A percentile compares a stretch with the other conserved stretches of the same genome.
phyloP scores from a whole-genome alignment of 768 basidiomycete genomes.

The Auricularia cornea region DNA sequence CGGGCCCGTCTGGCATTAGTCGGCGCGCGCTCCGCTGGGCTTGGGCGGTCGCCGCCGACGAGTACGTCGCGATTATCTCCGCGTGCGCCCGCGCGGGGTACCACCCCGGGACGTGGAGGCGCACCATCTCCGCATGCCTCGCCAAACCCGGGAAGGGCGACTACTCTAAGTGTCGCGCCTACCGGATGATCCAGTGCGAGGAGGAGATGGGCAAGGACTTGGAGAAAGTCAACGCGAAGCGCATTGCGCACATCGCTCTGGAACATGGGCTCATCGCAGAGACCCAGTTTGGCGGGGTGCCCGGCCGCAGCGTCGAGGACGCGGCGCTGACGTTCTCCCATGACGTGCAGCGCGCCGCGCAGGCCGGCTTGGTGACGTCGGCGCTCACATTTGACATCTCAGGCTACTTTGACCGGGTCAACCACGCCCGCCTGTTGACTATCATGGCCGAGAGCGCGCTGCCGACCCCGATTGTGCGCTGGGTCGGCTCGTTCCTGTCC shows the following conservation, averaged over 20 bases:
- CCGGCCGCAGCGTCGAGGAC: not conserved
- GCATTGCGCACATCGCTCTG: not conserved
- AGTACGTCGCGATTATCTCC: not conserved
- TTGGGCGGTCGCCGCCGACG: constrained; percentile 3
- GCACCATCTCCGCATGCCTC: constrained; percentile 3
- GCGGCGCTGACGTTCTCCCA: not conserved
- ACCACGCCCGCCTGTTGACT: not conserved
- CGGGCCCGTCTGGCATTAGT: too few relatives aligned
- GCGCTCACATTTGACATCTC: constrained; percentile 1
- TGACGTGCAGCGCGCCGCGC: not conserved
- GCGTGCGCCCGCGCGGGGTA: constrained; percentile 3
- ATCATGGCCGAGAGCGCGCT: not conserved
- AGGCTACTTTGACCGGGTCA: not conserved
- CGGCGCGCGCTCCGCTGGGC: constrained; percentile 4
- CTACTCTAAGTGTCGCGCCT: constrained; percentile 8
- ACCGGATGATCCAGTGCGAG: constrained; percentile 7
- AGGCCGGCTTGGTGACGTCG: too few relatives aligned
- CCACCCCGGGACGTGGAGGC: constrained; percentile 5
- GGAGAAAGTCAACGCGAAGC: not conserved
- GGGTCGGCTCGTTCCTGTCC: not conserved
- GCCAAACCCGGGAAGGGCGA: constrained; percentile 8
- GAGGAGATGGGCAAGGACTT: not conserved
- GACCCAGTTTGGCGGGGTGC: too few relatives aligned
- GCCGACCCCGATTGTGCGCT: not conserved
- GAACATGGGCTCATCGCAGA: not conserved